Evolutionary conservation across 495 filamentous ascomycete species (phyloP), one percentile per base, ranked within the genome.

Genomic region (Penicillium cosmopolitanum): DNA sequence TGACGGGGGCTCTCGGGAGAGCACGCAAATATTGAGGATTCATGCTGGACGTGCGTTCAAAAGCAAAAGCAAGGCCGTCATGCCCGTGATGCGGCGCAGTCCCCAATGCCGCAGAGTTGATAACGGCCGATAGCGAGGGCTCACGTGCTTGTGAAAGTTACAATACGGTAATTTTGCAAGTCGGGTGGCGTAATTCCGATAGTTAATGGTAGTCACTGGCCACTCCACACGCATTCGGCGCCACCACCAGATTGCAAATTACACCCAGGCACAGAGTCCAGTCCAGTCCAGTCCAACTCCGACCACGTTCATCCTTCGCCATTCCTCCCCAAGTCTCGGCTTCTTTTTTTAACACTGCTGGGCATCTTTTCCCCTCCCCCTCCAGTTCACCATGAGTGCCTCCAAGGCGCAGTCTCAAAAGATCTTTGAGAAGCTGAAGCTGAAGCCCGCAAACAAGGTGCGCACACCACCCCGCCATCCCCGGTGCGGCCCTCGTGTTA

Each of bases 381-480:
- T 48, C 33, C 19, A 46, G 54, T 50, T 38, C 21, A 86, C 68
- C 43, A 80, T 97, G 93, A 90, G 85, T 76, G 95, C 95, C 72
- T 88, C 91, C 33, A 98, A 98, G 84, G 87, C 93, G 70, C 83
- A 96, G 80, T 96, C 93, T 73, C 90, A 96, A 76, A 93, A 93
- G 79, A 91, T 98, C 71, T 98, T 98, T 78, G 92, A 96, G 86
- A 97, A 97, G 82, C 81, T 98, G 73, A 96, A 94, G 80, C 79
- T 87, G 50, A 96, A 97, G 74, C 85, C 88, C 61, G 92, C 93
- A 59, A 98, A 98, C 81, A 96, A 93, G 84, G 93, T 93, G 76
- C 70, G 85, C 68, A 43, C 61, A 55, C 60, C 66, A 63, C 65
- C 64, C 64, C 62, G 66, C 62, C 56, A 61, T 50, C 51, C 51